Evolutionary conservation across 2,329 filamentous ascomycete species (phyloP).

Genomic region (Paecilomyces dactylethromorphus): DNA sequence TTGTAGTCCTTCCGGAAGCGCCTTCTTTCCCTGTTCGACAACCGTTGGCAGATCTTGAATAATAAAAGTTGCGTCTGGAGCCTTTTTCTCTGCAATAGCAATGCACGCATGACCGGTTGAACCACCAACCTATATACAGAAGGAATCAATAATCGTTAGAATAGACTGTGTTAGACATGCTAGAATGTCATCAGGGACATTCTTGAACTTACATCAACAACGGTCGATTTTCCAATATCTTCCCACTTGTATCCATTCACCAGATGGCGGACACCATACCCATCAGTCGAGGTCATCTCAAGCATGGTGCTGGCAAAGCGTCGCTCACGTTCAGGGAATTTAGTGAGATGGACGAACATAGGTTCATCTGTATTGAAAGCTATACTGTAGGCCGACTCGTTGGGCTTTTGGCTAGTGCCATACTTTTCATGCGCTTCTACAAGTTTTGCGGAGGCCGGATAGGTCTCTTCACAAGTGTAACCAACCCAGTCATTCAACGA

Average conservation of each 20-base stretch:
- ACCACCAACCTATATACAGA: slow-evolving; percentile 6
- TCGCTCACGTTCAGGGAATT: slow-evolving; percentile 5
- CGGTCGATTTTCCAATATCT: slow-evolving; percentile 7
- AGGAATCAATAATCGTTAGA: not conserved
- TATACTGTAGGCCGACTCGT: slow-evolving; percentile 4
- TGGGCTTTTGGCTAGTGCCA: slow-evolving; percentile 4
- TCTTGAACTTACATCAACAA: slow-evolving; percentile 13
- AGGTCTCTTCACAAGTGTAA: slow-evolving; percentile 7
- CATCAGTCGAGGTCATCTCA: slow-evolving; percentile 9
- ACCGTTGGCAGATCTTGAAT: slow-evolving; percentile 7
- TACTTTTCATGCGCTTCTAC: slow-evolving; percentile 9
- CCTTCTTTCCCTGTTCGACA: slow-evolving; percentile 4
- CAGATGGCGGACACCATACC: slow-evolving; percentile 10
- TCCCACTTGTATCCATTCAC: slow-evolving; percentile 13
- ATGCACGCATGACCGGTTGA: slow-evolving; percentile 6
- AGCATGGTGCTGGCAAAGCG: slow-evolving; percentile 10
- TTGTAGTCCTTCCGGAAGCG: slow-evolving; percentile 3
- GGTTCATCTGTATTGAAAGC: slow-evolving; percentile 8
- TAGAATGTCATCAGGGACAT: not conserved
- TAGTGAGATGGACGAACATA: slow-evolving; percentile 5
- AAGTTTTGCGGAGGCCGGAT: slow-evolving; percentile 8
- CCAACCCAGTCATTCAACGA: slow-evolving; percentile 7
- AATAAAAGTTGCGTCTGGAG: slow-evolving; percentile 5
- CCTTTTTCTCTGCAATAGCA: slow-evolving; percentile 5
- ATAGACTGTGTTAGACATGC: not conserved